phyloP scores from a whole-genome alignment of 345 rosid genomes.

The Murraya koenigii region DNA sequence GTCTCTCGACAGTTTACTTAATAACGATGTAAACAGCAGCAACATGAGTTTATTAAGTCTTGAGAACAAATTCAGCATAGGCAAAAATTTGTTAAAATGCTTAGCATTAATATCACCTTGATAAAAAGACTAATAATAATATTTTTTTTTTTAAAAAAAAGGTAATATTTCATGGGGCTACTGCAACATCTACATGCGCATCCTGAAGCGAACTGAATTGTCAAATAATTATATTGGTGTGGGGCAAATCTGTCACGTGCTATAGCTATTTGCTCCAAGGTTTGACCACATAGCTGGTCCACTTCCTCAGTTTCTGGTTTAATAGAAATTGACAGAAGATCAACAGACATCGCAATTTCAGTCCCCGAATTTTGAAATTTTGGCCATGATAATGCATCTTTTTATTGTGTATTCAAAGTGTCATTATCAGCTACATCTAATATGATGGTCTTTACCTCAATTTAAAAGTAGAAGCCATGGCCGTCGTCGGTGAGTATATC shows the following conservation, averaged over 20 bases:
- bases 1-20: neutral
- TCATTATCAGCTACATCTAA: conserved; percentile 10
- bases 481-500: neutral
- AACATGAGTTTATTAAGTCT: neutral
- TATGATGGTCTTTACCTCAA: conserved; percentile 5
- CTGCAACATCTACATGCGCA: neutral
- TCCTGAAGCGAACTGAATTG: neutral
- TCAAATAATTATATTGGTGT: conserved; percentile 2
- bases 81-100: neutral
- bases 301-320: conserved; percentile 13
- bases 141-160: neutral
- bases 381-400: neutral
- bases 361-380: neutral
- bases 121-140: neutral
- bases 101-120: neutral
- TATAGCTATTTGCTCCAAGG: conserved; percentile 16
- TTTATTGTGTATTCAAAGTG: neutral
- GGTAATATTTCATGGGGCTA: neutral
- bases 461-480: neutral
- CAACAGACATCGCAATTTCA: neutral
- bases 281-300: conserved; percentile 21
- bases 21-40: neutral
- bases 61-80: neutral
- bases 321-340: neutral
- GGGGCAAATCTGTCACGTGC: conserved; percentile 19